Conservation (phyloP, 345 rosid species). For the Salix exigua region DNA sequence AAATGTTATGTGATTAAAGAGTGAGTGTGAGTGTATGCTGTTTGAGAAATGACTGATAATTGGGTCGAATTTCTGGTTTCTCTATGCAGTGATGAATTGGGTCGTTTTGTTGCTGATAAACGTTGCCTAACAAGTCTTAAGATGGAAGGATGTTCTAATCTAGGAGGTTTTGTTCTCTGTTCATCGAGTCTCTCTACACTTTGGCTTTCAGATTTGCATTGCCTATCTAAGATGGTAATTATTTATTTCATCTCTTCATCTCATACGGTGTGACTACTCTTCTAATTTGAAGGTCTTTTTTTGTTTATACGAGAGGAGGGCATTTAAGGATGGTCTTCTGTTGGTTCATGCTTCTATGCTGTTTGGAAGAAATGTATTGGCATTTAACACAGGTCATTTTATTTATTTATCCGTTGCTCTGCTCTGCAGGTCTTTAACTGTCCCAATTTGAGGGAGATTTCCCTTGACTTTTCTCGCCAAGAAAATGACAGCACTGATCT, state of each 20-base stretch:
- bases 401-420: not conserved
- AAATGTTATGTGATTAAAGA: not conserved
- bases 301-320: not conserved
- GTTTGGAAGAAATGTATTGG: not conserved
- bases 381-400: not conserved
- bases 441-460: constrained; percentile 75
- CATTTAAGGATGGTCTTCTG: not conserved
- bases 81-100: constrained; percentile 69
- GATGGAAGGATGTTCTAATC: constrained; percentile 92
- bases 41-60: not conserved
- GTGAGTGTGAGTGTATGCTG: not conserved
- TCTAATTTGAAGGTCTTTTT: no score
- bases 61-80: constrained; percentile 10
- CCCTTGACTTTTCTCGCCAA: constrained; percentile 77
- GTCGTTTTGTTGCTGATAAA: constrained; percentile 93
- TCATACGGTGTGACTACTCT: not conserved
- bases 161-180: constrained; percentile 72
- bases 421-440: constrained; percentile 65
- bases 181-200: constrained; percentile 79
- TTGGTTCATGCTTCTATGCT: not conserved
- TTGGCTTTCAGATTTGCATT: constrained; percentile 81
- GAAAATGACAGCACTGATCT: constrained; percentile 79
- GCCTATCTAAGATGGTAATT: constrained; percentile 75
- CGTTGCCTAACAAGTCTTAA: constrained; percentile 74
- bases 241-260: not conserved